Conservation (phyloP, 2,329 filamentous ascomycete genomes). For the Periconia sp. region DNA sequence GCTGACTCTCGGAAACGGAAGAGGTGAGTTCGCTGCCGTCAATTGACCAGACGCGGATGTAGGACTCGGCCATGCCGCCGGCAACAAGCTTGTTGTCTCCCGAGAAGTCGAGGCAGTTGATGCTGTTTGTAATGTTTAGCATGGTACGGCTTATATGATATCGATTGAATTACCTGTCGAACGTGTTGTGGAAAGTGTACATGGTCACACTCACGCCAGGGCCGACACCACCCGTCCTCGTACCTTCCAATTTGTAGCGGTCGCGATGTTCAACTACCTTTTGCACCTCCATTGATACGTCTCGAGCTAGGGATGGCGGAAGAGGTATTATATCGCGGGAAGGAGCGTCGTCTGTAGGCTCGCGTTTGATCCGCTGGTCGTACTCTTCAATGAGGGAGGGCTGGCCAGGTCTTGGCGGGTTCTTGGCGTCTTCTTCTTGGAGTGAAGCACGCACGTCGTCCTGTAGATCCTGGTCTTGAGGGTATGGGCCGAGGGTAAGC, state of each 20-base stretch:
- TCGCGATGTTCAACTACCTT: constrained; percentile 93
- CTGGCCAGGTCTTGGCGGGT: constrained; percentile 74
- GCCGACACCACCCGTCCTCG: constrained; percentile 79
- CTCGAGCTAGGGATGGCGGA: constrained; percentile 84
- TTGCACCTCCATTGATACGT: constrained; percentile 93
- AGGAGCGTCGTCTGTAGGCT: constrained; percentile 85
- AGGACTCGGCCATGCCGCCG: constrained; percentile 89
- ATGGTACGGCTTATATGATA: neutral
- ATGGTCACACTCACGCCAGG: constrained; percentile 89
- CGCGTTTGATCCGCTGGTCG: constrained; percentile 84
- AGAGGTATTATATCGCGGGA: constrained; percentile 80
- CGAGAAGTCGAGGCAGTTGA: constrained; percentile 95
- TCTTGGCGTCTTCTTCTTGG: constrained; percentile 80
- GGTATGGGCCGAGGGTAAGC: constrained; percentile 80
- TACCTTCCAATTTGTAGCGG: constrained; percentile 82
- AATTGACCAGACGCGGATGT: constrained; percentile 92
- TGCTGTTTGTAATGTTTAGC: constrained; percentile 55
- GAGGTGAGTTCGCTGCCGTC: constrained; percentile 82
- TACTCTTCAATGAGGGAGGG: constrained; percentile 84
- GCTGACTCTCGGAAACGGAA: constrained; percentile 62
- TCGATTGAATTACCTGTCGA: constrained; percentile 72
- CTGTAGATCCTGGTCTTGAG: constrained; percentile 81
- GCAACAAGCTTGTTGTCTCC: constrained; percentile 88
- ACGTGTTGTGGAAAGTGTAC: constrained; percentile 98
- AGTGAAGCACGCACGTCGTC: constrained; percentile 87